These are phyloP conservation scores for Xylaria digitata DNA, from an alignment of 2,329 filamentous ascomycete species.

Conservation along the genomic window DNA sequence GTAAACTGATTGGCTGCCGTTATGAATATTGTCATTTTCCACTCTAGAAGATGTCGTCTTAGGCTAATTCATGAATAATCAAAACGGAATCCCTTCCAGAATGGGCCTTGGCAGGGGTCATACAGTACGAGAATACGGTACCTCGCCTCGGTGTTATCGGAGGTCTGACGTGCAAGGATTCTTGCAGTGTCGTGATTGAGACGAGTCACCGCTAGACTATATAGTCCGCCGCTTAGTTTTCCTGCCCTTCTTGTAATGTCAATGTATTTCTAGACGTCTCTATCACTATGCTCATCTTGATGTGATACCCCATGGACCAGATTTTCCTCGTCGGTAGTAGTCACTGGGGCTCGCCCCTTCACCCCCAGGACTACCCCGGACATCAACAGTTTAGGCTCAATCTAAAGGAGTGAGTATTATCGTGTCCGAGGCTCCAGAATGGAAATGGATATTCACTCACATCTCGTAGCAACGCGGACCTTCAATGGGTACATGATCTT, in stretches of 20 bases:
- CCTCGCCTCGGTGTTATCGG: not conserved
- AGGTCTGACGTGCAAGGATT: constrained; percentile 6
- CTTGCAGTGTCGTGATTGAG: constrained; percentile 13
- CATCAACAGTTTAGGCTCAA: constrained; percentile 18
- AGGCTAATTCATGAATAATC: constrained; percentile 31
- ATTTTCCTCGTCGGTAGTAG: constrained; percentile 51
- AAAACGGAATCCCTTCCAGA: constrained; percentile 7
- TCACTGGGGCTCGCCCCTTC: constrained; percentile 54
- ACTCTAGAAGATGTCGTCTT: constrained; percentile 14
- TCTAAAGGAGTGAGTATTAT: constrained; percentile 30
- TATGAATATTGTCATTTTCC: not conserved
- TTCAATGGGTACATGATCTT: constrained; percentile 55
- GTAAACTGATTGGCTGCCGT: constrained; percentile 11
- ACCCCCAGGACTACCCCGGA: constrained; percentile 44
- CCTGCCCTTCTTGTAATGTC: not conserved
- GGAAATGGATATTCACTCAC: constrained; percentile 14
- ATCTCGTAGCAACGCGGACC: constrained; percentile 20
- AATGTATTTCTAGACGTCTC: not conserved
- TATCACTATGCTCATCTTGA: not conserved
- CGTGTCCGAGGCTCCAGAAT: not conserved
- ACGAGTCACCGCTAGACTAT: constrained; percentile 10
- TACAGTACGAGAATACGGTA: not conserved
- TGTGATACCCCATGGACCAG: constrained; percentile 53
- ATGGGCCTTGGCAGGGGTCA: constrained; percentile 25
- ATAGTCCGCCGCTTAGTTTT: not conserved